Conservation (phyloP, 345 rosid species). For the Pugionium cornutum region DNA sequence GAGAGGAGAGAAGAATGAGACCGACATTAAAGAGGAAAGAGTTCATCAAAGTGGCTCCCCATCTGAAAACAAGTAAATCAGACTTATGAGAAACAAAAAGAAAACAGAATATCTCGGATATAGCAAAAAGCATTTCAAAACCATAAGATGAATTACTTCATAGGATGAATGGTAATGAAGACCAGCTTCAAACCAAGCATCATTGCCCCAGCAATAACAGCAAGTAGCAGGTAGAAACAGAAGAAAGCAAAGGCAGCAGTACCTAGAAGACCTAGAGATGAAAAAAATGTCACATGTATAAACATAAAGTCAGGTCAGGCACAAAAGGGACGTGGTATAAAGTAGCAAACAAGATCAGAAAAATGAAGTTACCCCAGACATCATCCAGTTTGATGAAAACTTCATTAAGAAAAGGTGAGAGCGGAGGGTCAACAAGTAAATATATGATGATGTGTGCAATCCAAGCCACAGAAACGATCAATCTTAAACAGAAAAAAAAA, state of each 20-base stretch:
- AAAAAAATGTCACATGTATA: slow-evolving; percentile 20
- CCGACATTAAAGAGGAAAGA: slow-evolving; percentile 98
- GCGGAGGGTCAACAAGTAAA: slow-evolving; percentile 81
- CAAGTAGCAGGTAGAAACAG: slow-evolving; percentile 97
- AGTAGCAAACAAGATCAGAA: slow-evolving; percentile 12
- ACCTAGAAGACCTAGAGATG: slow-evolving; percentile 87
- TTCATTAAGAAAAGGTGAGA: slow-evolving; percentile 86
- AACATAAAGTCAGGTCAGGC: slow-evolving; percentile 15
- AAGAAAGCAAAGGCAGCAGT: slow-evolving; percentile 97
- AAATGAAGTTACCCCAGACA: slow-evolving; percentile 71
- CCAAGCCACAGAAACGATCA: slow-evolving; percentile 96
- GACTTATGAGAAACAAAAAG: slow-evolving; percentile 37
- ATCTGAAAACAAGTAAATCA: slow-evolving; percentile 52
- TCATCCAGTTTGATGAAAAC: slow-evolving; percentile 97
- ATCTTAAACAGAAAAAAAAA: slow-evolving; percentile 47
- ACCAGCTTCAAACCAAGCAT: slow-evolving; percentile 95
- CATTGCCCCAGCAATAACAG: slow-evolving; percentile 98
- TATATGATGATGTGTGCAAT: slow-evolving; percentile 87
- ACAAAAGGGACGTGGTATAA: background rate
- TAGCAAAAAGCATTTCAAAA: slow-evolving; percentile 24
- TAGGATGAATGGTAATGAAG: slow-evolving; percentile 97
- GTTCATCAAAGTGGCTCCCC: slow-evolving; percentile 99
- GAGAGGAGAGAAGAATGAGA: slow-evolving; percentile 88
- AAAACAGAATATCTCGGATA: slow-evolving; percentile 3
- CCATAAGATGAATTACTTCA: slow-evolving; percentile 63